Percentiles rank a stretch among this genome's conserved stretches.
Evolutionary conservation across 352 stramenopile species (phyloP).

Genomic region (Pythium folliculosum): DNA sequence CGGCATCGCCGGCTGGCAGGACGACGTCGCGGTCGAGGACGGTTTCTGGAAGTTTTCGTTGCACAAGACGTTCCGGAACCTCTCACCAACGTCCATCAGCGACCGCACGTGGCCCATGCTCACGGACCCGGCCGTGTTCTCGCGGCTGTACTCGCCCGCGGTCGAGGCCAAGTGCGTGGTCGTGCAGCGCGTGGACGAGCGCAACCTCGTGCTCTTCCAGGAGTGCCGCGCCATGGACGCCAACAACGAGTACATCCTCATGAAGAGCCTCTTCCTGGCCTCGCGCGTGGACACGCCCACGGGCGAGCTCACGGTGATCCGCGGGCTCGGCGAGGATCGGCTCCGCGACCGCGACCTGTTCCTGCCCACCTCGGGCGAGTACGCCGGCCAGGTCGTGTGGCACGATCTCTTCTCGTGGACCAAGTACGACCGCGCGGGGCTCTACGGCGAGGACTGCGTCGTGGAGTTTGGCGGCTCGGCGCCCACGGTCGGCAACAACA

Average conservation of each 20-base stretch:
- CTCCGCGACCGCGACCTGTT: constrained; percentile 34
- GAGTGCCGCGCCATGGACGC: constrained; percentile 32
- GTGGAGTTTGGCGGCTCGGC: constrained; percentile 37
- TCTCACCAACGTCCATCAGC: constrained; percentile 3
- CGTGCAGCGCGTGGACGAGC: constrained; percentile 36
- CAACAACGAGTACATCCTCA: constrained; percentile 25
- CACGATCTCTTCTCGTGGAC: constrained; percentile 34
- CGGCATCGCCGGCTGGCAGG: constrained; percentile 29
- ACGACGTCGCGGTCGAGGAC: constrained; percentile 26
- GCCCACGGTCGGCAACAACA: constrained; percentile 40
- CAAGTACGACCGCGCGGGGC: constrained; percentile 34
- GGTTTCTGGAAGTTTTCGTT: constrained; percentile 29
- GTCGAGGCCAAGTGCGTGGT: constrained; percentile 28
- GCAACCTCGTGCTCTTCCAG: constrained; percentile 36
- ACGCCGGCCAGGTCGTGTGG: constrained; percentile 25
- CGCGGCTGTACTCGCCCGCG: constrained; percentile 26
- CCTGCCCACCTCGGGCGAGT: constrained; percentile 16
- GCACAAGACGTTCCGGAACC: constrained; percentile 22
- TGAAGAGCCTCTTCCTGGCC: constrained; percentile 32
- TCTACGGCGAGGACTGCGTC: constrained; percentile 35
- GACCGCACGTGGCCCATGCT: constrained; percentile 22
- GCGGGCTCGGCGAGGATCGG: constrained; percentile 36
- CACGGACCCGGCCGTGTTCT: constrained; percentile 18
- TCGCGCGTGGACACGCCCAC: constrained; percentile 11
- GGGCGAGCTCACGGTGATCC: constrained; percentile 27